Evolutionary conservation across 2,329 filamentous ascomycete genomes (phyloP).

Genomic region (Pestalotiopsis fici): DNA sequence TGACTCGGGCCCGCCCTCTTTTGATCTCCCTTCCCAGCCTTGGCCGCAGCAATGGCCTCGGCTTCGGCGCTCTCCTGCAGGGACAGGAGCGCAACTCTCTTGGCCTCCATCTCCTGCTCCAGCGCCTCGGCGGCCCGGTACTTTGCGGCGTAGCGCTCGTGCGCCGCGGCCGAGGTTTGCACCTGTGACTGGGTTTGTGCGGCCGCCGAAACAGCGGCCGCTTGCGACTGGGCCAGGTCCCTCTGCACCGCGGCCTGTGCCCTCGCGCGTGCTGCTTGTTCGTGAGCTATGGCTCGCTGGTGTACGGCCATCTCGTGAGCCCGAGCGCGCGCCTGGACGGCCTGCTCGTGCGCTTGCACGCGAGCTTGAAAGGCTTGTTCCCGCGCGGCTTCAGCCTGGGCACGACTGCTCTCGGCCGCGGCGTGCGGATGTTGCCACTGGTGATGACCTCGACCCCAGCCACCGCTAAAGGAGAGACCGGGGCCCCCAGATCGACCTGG

Average conservation of each 20-base stretch:
- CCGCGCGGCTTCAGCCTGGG: not conserved
- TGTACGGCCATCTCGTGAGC: not conserved
- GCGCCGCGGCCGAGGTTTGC: not conserved
- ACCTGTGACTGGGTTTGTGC: not conserved
- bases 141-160: slow-evolving; percentile 24
- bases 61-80: slow-evolving; percentile 12
- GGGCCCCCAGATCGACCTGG: slow-evolving; percentile 9
- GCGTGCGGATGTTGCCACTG: not conserved
- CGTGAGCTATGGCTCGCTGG: not conserved
- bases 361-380: not conserved
- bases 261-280: not conserved
- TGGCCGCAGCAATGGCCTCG: slow-evolving; percentile 13
- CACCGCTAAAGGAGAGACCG: slow-evolving; percentile 5
- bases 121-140: slow-evolving; percentile 35
- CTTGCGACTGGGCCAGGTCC: not conserved
- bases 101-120: slow-evolving; percentile 37
- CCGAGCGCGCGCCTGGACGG: not conserved
- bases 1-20: slow-evolving; percentile 1
- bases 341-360: not conserved
- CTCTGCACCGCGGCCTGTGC: not conserved
- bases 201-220: not conserved
- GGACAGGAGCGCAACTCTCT: not conserved
- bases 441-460: not conserved
- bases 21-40: slow-evolving; percentile 8
- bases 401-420: not conserved